Evolutionary conservation across 129 eudicot species (phyloP).

Genomic region (Heracleum sosnowskyi): DNA sequence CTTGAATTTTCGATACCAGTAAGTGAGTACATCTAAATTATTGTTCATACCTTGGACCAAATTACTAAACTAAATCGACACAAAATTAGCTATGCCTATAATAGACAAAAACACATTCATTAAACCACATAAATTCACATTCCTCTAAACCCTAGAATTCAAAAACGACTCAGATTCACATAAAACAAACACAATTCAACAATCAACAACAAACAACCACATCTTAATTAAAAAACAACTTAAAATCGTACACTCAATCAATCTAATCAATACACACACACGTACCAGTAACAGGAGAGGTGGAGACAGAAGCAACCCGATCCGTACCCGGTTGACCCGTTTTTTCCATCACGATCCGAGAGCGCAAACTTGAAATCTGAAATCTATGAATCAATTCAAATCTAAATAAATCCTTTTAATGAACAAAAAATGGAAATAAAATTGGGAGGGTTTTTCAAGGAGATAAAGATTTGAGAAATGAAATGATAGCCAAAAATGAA

Average conservation of each 20-base stretch:
- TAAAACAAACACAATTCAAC: background rate
- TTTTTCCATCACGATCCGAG: constrained; percentile 31
- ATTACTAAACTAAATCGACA: background rate
- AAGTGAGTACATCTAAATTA: background rate
- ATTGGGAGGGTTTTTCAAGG: constrained; percentile 1
- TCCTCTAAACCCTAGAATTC: background rate
- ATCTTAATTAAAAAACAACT: background rate
- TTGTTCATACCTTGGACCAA: background rate
- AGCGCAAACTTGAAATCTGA: constrained; percentile 18
- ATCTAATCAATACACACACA: background rate
- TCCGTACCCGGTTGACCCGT: constrained; percentile 46
- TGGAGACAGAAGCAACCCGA: constrained; percentile 34
- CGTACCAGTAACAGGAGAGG: constrained; percentile 30
- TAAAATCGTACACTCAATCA: background rate
- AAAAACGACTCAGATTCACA: background rate
- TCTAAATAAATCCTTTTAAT: background rate
- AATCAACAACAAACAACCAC: no score
- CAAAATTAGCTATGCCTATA: background rate
- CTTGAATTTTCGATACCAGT: background rate
- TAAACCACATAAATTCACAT: background rate
- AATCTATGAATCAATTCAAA: background rate
- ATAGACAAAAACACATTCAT: background rate
- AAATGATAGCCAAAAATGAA: background rate
- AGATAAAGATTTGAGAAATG: constrained; percentile 4
- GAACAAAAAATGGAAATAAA: background rate